These are phyloP conservation scores for Penicillium sp. DNA, from an alignment of 2,329 filamentous ascomycete genomes.

Conservation along the genomic window DNA sequence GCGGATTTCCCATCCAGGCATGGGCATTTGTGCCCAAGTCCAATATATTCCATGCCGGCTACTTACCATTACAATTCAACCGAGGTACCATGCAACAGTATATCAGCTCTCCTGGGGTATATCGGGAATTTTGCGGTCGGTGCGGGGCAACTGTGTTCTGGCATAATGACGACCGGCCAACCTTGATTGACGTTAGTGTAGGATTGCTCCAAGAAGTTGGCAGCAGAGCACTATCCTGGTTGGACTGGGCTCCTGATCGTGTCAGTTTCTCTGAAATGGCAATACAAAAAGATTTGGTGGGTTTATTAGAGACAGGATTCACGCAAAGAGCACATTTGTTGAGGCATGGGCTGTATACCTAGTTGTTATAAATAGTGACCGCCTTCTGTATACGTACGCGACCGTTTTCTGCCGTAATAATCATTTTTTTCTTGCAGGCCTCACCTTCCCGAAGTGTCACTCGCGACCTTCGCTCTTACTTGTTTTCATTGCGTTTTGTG, in stretches of 20 bases:
- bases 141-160: constrained; percentile 68
- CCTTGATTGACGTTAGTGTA: constrained; percentile 63
- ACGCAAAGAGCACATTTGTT: background rate
- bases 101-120: constrained; percentile 53
- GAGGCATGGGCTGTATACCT: no score
- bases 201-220: constrained; percentile 57
- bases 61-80: constrained; percentile 35
- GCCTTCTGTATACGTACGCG: background rate
- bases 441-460: background rate
- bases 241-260: constrained; percentile 61
- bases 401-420: background rate
- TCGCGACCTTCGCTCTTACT: background rate
- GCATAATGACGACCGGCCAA: constrained; percentile 54
- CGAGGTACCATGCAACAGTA: constrained; percentile 53
- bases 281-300: constrained; percentile 32
- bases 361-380: background rate
- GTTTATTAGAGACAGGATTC: constrained; percentile 24
- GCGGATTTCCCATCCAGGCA: constrained; percentile 63
- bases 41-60: constrained; percentile 53
- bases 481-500: background rate
- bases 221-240: constrained; percentile 57
- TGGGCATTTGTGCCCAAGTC: constrained; percentile 66
- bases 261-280: constrained; percentile 62
- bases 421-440: background rate
- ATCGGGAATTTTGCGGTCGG: constrained; percentile 60